Conservation (phyloP, 129 eudicot species). For the Sambucus nigra region DNA sequence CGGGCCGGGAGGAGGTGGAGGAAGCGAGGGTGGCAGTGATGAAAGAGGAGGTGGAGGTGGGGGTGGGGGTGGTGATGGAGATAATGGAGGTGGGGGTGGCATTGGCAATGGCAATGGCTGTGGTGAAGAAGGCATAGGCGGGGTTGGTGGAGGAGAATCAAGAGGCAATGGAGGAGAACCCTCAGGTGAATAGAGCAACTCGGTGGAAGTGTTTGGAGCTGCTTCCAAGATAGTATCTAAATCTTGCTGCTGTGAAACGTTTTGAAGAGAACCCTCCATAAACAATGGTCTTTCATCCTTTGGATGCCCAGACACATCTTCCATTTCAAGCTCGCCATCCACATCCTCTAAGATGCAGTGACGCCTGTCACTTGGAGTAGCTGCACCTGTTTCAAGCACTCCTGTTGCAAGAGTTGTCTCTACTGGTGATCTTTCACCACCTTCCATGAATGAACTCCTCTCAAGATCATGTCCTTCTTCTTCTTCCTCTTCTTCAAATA, state of each 20-base stretch:
- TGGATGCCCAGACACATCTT: constrained; percentile 75
- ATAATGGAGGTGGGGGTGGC: constrained; percentile 34
- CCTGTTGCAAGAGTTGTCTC: constrained; percentile 23
- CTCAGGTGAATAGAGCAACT: constrained; percentile 40
- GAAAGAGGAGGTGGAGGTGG: constrained; percentile 18
- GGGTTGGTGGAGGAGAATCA: constrained; percentile 75
- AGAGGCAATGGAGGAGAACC: constrained; percentile 86
- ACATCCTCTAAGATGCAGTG: constrained; percentile 85
- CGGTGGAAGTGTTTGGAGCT: constrained; percentile 18
- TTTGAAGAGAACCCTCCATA: constrained; percentile 14
- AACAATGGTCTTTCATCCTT: constrained; percentile 46
- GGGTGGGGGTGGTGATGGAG: constrained; percentile 50
- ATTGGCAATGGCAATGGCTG: constrained; percentile 42
- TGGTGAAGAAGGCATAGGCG: constrained; percentile 84
- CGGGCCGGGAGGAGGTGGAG: constrained; percentile 25
- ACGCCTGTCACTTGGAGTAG: constrained; percentile 70
- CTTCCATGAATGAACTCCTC: constrained; percentile 25
- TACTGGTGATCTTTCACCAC: constrained; percentile 26
- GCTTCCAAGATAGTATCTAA: constrained; percentile 30
- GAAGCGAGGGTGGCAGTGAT: constrained; percentile 29
- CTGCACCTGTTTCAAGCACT: constrained; percentile 32
- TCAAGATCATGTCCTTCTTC: constrained; percentile 38
- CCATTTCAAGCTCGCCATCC: constrained; percentile 98
- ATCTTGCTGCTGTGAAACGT: constrained; percentile 19
- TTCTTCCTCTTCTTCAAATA: constrained; percentile 70